These are phyloP conservation scores for Ensete glaucum DNA, from an alignment of 176 grass and related monocot species.

Conservation along the genomic window DNA sequence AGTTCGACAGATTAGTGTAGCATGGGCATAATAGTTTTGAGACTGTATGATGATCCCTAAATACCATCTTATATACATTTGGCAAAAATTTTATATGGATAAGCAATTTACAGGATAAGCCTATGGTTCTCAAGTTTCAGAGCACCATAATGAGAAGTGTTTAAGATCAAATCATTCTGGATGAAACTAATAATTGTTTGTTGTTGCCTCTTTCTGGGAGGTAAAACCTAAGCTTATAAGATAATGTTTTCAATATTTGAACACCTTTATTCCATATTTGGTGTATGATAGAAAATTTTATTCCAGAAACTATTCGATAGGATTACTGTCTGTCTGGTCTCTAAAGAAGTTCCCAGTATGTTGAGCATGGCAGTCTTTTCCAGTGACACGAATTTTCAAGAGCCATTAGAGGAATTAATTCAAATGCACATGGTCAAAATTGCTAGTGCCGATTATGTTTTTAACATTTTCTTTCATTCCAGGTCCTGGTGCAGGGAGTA, in stretches of 20 bases:
- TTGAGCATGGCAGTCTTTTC: neutral
- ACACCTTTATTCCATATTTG: neutral
- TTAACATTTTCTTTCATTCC: constrained; percentile 19
- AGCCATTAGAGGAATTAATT: neutral
- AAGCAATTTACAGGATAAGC: neutral
- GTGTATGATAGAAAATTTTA: neutral
- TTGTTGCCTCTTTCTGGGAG: neutral
- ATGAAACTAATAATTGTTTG: neutral
- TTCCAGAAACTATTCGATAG: neutral
- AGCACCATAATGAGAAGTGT: neutral
- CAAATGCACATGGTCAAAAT: neutral
- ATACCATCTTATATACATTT: neutral
- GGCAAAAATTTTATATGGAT: neutral
- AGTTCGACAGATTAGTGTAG: no score
- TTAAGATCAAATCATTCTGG: no score
- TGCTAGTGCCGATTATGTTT: no score
- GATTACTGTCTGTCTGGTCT: neutral
- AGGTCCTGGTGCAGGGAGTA: constrained; percentile 98
- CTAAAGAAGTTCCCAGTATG: neutral
- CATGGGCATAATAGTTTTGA: no score
- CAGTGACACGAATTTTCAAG: constrained; percentile 6
- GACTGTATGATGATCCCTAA: neutral
- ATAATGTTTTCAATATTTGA: neutral
- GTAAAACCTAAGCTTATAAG: neutral
- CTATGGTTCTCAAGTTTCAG: neutral